phyloP scores from a whole-genome alignment of 495 filamentous ascomycete species.

The Penicillium atrosanguineum region DNA sequence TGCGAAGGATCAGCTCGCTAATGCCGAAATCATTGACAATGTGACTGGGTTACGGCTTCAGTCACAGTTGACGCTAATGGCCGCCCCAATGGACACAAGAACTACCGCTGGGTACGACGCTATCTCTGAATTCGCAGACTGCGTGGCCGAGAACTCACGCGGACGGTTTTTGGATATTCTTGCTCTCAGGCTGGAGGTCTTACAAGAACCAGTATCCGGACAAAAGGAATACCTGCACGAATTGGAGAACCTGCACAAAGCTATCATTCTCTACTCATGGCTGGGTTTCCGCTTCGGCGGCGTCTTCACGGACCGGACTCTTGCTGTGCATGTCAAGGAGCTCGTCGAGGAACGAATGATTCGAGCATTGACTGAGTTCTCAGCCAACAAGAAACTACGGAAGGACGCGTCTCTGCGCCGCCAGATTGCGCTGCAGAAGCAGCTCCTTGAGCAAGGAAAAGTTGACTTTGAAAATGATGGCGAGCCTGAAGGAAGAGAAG shows the following conservation, averaged over 20 bases:
- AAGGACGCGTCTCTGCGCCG: constrained; percentile 42
- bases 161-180: constrained; percentile 66
- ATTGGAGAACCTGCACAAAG: constrained; percentile 77
- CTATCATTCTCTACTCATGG: constrained; percentile 85
- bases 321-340: constrained; percentile 77
- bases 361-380: constrained; percentile 56
- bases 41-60: constrained; percentile 60
- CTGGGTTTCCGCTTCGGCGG: constrained; percentile 69
- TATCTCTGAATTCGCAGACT: constrained; percentile 59
- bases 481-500: constrained; percentile 13
- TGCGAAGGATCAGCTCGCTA: constrained; percentile 52
- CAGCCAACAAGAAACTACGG: constrained; percentile 46
- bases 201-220: constrained; percentile 51
- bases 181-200: constrained; percentile 61
- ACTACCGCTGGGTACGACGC: constrained; percentile 28
- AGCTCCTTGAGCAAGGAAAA: constrained; percentile 28
- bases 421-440: constrained; percentile 42
- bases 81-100: constrained; percentile 54
- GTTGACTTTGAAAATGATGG: constrained; percentile 20
- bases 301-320: constrained; percentile 71
- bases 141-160: constrained; percentile 60
- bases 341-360: constrained; percentile 79
- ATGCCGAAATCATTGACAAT: constrained; percentile 68
- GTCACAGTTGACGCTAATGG: constrained; percentile 74
- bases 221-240: constrained; percentile 54